A percentile compares a stretch with the other conserved stretches of the same genome.
Evolutionary conservation across 192 early-diverging fungal genomes (phyloP).

Genomic region (Coemansia erecta): DNA sequence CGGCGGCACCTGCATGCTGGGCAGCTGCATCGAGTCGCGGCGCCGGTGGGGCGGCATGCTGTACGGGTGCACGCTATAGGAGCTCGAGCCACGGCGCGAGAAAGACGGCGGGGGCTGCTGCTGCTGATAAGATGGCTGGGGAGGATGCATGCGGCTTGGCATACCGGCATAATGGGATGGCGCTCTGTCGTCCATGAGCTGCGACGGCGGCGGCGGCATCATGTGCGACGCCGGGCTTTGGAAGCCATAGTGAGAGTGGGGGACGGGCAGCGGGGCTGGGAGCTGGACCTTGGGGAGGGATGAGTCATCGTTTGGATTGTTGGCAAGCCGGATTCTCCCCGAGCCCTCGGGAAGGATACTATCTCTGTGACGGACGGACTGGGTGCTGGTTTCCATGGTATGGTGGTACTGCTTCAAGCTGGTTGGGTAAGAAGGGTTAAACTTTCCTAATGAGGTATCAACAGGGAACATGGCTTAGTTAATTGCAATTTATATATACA

Average conservation of each 20-base stretch:
- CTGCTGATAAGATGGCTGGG: too few relatives aligned
- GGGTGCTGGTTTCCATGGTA: neutral
- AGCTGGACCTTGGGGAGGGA: conserved; percentile 1
- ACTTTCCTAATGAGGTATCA: too few relatives aligned
- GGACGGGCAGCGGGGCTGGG: neutral
- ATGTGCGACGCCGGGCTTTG: neutral
- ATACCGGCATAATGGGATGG: neutral
- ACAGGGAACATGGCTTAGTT: too few relatives aligned
- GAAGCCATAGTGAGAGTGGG: conserved; percentile 1
- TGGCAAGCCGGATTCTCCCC: neutral
- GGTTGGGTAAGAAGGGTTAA: too few relatives aligned
- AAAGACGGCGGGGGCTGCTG: neutral
- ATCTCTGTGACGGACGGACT: conserved; percentile 2
- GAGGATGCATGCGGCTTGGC: neutral
- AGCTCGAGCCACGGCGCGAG: neutral
- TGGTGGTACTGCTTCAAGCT: neutral
- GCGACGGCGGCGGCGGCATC: neutral
- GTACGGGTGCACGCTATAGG: neutral
- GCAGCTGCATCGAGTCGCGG: conserved; percentile 1
- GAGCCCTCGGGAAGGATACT: neutral
- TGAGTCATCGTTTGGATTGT: neutral
- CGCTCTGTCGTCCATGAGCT: neutral
- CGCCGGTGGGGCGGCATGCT: neutral
- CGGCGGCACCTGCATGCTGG: neutral
- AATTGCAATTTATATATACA: neutral